These are phyloP conservation scores for Boletus pseudopeckii DNA, from an alignment of 768 basidiomycete species.

Conservation along the genomic window DNA sequence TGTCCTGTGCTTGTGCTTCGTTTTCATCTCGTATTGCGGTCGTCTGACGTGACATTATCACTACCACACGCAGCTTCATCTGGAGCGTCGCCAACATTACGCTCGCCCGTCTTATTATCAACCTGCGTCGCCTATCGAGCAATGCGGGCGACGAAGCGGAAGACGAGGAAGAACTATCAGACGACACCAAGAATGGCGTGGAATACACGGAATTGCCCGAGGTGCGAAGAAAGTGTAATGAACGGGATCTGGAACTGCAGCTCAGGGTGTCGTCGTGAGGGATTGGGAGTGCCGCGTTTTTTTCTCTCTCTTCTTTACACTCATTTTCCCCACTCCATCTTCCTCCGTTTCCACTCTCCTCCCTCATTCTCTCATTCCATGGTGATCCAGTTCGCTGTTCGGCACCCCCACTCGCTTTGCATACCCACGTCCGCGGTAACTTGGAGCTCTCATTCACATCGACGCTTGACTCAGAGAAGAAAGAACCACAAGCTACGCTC, in stretches of 20 bases:
- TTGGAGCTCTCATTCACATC: no score
- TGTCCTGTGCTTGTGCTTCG: background rate
- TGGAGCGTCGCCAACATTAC: constrained; percentile 36
- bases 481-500: background rate
- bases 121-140: constrained; percentile 25
- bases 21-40: background rate
- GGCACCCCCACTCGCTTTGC: background rate
- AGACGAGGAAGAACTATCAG: background rate
- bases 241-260: background rate
- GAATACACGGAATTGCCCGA: constrained; percentile 5
- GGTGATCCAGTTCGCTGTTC: background rate
- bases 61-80: constrained; percentile 26
- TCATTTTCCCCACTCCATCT: background rate
- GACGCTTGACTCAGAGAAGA: no score
- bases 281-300: background rate
- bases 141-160: background rate
- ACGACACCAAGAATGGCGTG: background rate
- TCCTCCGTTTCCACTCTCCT: no score
- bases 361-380: background rate
- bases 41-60: background rate
- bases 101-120: constrained; percentile 33
- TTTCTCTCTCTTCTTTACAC: background rate
- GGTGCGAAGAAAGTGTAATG: background rate
- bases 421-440: no score
- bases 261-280: background rate